Conservation (phyloP, 2,329 filamentous ascomycete genomes). For the Rhexocercosporidium sp. region DNA sequence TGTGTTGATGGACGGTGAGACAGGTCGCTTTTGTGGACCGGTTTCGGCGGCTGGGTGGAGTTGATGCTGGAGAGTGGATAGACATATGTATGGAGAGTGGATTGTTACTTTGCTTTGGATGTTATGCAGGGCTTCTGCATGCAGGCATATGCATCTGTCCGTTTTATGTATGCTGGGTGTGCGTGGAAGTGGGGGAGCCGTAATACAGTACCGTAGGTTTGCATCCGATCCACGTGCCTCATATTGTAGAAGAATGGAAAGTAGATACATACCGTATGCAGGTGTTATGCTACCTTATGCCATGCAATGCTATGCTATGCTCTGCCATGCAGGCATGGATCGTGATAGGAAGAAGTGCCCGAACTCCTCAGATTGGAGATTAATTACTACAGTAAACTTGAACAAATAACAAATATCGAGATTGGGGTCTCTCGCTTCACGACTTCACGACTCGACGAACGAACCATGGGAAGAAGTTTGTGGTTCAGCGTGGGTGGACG, state of each 20-base stretch:
- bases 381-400: too few relatives aligned
- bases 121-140: slow-evolving; percentile 10
- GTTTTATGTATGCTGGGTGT: background rate
- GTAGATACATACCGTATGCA: too few relatives aligned
- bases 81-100: too few relatives aligned
- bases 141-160: background rate
- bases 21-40: background rate
- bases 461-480: background rate
- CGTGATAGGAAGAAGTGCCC: background rate
- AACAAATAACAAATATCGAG: background rate
- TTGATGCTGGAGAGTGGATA: background rate
- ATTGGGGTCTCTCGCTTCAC: background rate
- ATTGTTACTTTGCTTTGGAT: background rate
- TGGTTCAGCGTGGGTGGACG: background rate
- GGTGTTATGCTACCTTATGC: too few relatives aligned
- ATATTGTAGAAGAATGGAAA: background rate
- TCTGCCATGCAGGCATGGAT: slow-evolving; percentile 9
- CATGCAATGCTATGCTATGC: background rate
- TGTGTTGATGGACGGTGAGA: background rate
- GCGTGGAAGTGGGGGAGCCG: background rate
- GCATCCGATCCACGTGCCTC: background rate
- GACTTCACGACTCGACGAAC: background rate
- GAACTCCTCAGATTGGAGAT: background rate
- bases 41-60: background rate
- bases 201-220: too few relatives aligned